Evolutionary conservation across 352 stramenopile genomes (phyloP).

Genomic region (Pythium aquatile): DNA sequence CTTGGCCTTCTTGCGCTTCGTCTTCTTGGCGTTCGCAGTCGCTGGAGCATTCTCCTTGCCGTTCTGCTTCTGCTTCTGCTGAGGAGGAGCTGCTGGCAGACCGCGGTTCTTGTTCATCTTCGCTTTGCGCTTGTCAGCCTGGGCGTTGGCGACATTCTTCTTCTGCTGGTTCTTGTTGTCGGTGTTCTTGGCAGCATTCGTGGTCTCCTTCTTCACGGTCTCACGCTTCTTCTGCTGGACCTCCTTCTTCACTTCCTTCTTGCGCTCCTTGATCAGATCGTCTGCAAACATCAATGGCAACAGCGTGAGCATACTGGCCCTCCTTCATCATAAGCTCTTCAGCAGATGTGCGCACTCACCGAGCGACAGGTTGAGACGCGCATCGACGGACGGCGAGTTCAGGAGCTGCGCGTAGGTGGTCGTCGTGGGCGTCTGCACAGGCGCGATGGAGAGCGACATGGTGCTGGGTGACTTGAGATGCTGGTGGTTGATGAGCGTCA

Average conservation of each 20-base stretch:
- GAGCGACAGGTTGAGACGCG: conserved; percentile 26
- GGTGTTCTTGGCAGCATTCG: conserved; percentile 18
- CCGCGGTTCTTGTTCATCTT: conserved; percentile 29
- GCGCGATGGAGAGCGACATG: conserved; percentile 6
- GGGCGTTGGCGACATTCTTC: conserved; percentile 14
- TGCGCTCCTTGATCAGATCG: conserved; percentile 68
- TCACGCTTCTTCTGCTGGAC: conserved; percentile 53
- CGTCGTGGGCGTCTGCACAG: conserved; percentile 4
- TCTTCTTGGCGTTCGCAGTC: conserved; percentile 15
- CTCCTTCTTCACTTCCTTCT: conserved; percentile 58
- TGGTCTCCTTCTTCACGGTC: conserved; percentile 26
- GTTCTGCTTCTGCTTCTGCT: conserved; percentile 9
- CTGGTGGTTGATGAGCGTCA: conserved; percentile 10
- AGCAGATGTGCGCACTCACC: conserved; percentile 13
- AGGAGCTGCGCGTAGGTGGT: conserved; percentile 13
- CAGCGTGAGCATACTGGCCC: neutral
- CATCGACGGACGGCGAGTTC: conserved; percentile 22
- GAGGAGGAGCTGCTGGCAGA: conserved; percentile 1
- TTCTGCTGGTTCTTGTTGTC: conserved; percentile 35
- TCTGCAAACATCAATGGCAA: conserved; percentile 23
- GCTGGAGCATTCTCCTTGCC: conserved; percentile 8
- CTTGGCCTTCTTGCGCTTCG: conserved; percentile 21
- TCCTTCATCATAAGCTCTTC: neutral
- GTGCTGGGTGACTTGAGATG: neutral
- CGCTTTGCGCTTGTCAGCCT: conserved; percentile 22